Evolutionary conservation across 1,139 yeast species (phyloP).

Genomic region (Kurtzmaniella quercitrusa): DNA sequence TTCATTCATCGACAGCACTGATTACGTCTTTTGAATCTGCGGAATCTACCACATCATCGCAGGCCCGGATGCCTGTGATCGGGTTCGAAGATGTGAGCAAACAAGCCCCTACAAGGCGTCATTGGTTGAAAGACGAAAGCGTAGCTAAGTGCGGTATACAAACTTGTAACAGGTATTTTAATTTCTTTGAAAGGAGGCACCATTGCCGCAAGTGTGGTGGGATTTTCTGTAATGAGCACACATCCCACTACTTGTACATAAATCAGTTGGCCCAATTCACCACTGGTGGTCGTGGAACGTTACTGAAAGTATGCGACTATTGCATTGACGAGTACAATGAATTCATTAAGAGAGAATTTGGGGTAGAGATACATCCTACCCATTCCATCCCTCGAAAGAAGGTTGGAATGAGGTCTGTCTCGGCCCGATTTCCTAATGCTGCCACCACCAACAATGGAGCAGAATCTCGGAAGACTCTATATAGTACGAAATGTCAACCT

Average conservation of each 20-base stretch:
- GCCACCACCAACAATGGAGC: conserved; percentile 14
- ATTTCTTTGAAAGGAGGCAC: conserved; percentile 82
- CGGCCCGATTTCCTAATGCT: conserved; percentile 11
- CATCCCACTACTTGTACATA: conserved; percentile 53
- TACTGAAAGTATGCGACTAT: conserved; percentile 73
- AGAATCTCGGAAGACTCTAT: conserved; percentile 1
- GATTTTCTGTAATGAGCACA: conserved; percentile 73
- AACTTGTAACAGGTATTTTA: conserved; percentile 57
- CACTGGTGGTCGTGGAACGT: conserved; percentile 68
- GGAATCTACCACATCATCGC: conserved; percentile 21
- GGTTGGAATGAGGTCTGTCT: neutral
- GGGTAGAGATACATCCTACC: conserved; percentile 15
- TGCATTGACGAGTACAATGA: conserved; percentile 72
- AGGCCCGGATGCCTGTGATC: conserved; percentile 8
- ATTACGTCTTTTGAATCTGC: conserved; percentile 35
- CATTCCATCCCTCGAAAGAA: conserved; percentile 2
- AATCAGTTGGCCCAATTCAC: conserved; percentile 71
- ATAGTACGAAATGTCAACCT: conserved; percentile 4
- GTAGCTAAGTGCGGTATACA: conserved; percentile 58
- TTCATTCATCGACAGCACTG: conserved; percentile 23
- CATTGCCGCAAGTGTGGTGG: conserved; percentile 96
- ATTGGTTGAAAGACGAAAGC: conserved; percentile 75
- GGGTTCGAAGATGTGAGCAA: conserved; percentile 28
- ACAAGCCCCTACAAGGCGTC: conserved; percentile 58
- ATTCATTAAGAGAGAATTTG: conserved; percentile 40